Evolutionary conservation across 2,329 filamentous ascomycete genomes (phyloP).

Genomic region (Epichloe typhina): DNA sequence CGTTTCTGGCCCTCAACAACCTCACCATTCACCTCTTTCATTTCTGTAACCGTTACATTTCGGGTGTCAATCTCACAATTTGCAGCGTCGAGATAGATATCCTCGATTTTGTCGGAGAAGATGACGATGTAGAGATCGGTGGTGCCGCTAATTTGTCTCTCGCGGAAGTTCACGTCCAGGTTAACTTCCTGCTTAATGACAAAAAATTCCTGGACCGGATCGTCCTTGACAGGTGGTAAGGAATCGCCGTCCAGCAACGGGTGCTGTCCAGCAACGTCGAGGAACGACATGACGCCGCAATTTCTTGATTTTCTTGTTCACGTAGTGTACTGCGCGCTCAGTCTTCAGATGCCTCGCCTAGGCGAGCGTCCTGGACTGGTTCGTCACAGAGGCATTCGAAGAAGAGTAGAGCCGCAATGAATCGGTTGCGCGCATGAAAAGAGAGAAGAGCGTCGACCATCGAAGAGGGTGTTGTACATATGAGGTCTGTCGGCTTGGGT

Average conservation of each 20-base stretch:
- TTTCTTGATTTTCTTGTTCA: background rate
- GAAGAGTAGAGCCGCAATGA: background rate
- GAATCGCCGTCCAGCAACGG: slow-evolving; percentile 20
- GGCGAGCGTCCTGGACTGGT: slow-evolving; percentile 3
- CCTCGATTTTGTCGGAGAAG: slow-evolving; percentile 42
- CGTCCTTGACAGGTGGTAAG: slow-evolving; percentile 21
- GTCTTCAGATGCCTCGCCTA: slow-evolving; percentile 3
- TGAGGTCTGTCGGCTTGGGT: background rate
- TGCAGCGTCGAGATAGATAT: slow-evolving; percentile 47
- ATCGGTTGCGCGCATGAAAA: slow-evolving; percentile 1
- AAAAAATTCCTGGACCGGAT: slow-evolving; percentile 26
- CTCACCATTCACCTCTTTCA: slow-evolving; percentile 23
- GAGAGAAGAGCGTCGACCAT: background rate
- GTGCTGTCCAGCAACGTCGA: slow-evolving; percentile 9
- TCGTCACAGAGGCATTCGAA: slow-evolving; percentile 3
- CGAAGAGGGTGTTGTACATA: background rate
- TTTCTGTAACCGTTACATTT: slow-evolving; percentile 36
- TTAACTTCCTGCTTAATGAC: slow-evolving; percentile 78
- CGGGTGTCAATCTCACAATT: slow-evolving; percentile 45
- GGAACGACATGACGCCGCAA: slow-evolving; percentile 5
- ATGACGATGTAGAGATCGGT: slow-evolving; percentile 69
- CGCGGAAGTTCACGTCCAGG: slow-evolving; percentile 76
- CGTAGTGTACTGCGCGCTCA: background rate
- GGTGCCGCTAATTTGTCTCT: slow-evolving; percentile 60
- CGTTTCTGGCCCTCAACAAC: slow-evolving; percentile 22